These are phyloP conservation scores for Astrothelium subdiscretum DNA, from an alignment of 495 filamentous ascomycete species.

Conservation along the genomic window DNA sequence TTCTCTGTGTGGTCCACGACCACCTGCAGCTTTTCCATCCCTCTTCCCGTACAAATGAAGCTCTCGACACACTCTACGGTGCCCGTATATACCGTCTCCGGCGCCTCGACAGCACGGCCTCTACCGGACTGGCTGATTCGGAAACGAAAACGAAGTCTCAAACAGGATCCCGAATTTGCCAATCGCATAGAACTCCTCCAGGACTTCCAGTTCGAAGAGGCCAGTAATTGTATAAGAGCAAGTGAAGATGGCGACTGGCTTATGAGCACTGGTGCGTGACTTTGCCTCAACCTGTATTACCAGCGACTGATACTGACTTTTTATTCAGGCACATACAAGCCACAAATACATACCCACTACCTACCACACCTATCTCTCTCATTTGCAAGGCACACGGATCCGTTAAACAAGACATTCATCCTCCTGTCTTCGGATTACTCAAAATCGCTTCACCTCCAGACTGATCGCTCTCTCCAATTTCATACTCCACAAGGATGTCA, in stretches of 20 bases:
- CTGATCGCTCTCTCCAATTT: constrained; percentile 83
- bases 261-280: constrained; percentile 71
- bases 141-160: constrained; percentile 83
- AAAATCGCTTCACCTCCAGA: constrained; percentile 88
- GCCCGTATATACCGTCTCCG: constrained; percentile 92
- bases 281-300: background rate
- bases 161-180: constrained; percentile 83
- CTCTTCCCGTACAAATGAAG: constrained; percentile 62
- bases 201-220: constrained; percentile 97
- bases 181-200: constrained; percentile 92
- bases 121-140: constrained; percentile 92
- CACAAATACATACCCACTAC: constrained; percentile 92
- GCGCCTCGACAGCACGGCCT: constrained; percentile 77
- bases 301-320: constrained; percentile 8
- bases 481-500: constrained; percentile 86
- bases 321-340: constrained; percentile 67
- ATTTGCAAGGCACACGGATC: constrained; percentile 82
- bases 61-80: constrained; percentile 77
- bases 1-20: background rate
- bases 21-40: no score
- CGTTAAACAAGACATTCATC: constrained; percentile 87
- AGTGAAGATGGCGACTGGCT: constrained; percentile 98
- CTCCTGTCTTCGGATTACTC: constrained; percentile 90
- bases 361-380: constrained; percentile 86
- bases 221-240: constrained; percentile 80